Evolutionary conservation across 2,329 filamentous ascomycete species (phyloP), one percentile per base, ranked within the genome.

Genomic region (Amylocarpus encephaloides): DNA sequence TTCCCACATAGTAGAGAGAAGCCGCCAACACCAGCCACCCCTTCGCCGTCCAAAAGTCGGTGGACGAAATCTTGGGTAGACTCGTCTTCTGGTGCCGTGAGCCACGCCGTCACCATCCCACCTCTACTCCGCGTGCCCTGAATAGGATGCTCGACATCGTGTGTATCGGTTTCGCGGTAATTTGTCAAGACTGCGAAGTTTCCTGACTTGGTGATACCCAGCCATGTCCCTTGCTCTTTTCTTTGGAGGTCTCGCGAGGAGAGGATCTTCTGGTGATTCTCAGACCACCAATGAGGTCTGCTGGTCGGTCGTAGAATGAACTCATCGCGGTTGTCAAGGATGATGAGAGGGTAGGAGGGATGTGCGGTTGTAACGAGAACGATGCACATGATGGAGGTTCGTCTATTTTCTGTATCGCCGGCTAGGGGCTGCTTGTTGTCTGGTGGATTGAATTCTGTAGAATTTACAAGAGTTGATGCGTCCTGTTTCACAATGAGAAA

Each of bases 261-360:
- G 29, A 85, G 73, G 46, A 84, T 61, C 26, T 63, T 40, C 45
- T 64, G 64, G 32, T 61, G 50, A 15, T 56, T 50, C 13, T 49
- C 53, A 15, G 54, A 36, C 80, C 80, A 85, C 80, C 80, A 85
- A 65, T 82, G 75, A 6, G 80, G 80, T 51, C 77, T 72, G 46
- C 77, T 81, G 1, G 81, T 85, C 3, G 81, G 81, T 26, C 81
- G 74, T 12, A 83, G 72, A 55, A 85, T 79, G 68, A 78, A 85
- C 65, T 85, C 86, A 71, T 92, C 87, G 60, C 87, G 79, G 67
- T 92, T 92, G 70, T 90, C 81, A 64, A 90, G 73, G 53, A 88
- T 70, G 60, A 92, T 85, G 53, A 91, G 74, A 22, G 84, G 77
- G 68, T 91, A 91, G 58, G 78, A 73, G 9, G 87, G 86, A 64